Evolutionary conservation across 1,139 yeast genomes (phyloP).

Genomic region (Spathaspora jeffriesii): DNA sequence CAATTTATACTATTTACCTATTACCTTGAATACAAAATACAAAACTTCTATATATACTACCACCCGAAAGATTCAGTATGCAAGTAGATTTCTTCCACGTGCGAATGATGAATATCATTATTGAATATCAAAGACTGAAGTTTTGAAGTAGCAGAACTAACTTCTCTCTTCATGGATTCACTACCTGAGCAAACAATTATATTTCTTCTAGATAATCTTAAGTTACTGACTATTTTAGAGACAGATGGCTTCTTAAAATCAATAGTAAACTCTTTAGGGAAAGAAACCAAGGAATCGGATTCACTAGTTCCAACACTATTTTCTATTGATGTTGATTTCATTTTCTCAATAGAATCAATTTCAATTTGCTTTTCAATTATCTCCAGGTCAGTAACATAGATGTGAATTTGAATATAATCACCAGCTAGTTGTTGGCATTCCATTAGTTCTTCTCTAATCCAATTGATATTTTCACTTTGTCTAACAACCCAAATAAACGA

Average conservation of each 20-base stretch:
- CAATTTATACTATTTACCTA: not conserved
- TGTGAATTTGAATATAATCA: constrained; percentile 23
- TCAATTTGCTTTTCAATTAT: constrained; percentile 3
- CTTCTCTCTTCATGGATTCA: constrained; percentile 40
- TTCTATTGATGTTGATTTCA: constrained; percentile 1
- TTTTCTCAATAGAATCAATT: not conserved
- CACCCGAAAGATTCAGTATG: constrained; percentile 65
- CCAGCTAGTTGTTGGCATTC: constrained; percentile 25
- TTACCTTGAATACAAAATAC: not conserved
- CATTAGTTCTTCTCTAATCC: constrained; percentile 46
- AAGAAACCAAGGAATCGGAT: not conserved
- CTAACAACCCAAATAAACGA: constrained; percentile 54
- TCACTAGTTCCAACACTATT: constrained; percentile 3
- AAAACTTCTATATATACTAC: constrained; percentile 24
- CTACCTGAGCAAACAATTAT: constrained; percentile 56
- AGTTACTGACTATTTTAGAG: constrained; percentile 17
- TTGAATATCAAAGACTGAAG: constrained; percentile 35
- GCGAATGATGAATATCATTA: constrained; percentile 21
- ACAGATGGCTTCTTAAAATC: constrained; percentile 37
- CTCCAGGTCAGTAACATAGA: constrained; percentile 21
- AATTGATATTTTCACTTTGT: constrained; percentile 33
- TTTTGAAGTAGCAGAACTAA: constrained; percentile 43
- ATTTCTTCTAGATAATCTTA: constrained; percentile 36
- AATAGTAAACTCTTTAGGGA: constrained; percentile 16
- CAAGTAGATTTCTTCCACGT: constrained; percentile 51